Evolutionary conservation across 2,329 filamentous ascomycete species (phyloP), one percentile per base, ranked within the genome.

Genomic region (Beauveria sp.): DNA sequence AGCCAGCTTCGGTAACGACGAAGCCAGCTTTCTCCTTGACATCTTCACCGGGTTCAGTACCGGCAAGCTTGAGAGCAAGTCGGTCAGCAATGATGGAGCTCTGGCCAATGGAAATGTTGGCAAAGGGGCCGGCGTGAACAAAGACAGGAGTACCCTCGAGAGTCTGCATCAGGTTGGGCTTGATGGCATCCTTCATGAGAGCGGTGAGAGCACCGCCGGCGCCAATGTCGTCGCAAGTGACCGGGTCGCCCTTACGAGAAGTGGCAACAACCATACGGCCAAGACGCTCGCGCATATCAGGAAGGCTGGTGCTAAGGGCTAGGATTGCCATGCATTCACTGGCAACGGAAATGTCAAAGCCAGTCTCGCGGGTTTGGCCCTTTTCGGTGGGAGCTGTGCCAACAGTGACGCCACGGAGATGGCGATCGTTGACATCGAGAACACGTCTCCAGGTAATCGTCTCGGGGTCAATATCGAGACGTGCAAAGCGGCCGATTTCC

Each of bases 301-400:
- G 79, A 64, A 98, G 82, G 72, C 88, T 86, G 66, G 91, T 97
- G 78, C 91, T 96, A 67, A 99, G 84, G 10, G 95, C 95, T 62
- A 99, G 86, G 64, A 99, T 96, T 64, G 95, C 95, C 95, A 99
- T 99, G 74, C 92, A 96, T 75, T 98, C 95, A 74, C 90, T 96
- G 48, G 95, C 95, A 34, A 99, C 95, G 0, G 93, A 96, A 67
- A 99, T 99, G 72, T 99, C 95, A 70, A 99, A 99, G 50, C 91
- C 93, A 38, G 95, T 98, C 75, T 95, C 85, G 65, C 95, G 87
- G 28, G 86, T 89, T 68, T 91, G 86, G 16, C 93, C 93, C 79
- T 92, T 96, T 77, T 99, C 95, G 0, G 93, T 96, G 4, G 89
- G 80, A 0, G 93, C 93, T 66, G 89, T 88, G 45, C 95, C 95